Percentiles rank a stretch among this genome's conserved stretches.
phyloP scores from a whole-genome alignment of 1,284 basidiomycete genomes.

The Trametes pubescens region DNA sequence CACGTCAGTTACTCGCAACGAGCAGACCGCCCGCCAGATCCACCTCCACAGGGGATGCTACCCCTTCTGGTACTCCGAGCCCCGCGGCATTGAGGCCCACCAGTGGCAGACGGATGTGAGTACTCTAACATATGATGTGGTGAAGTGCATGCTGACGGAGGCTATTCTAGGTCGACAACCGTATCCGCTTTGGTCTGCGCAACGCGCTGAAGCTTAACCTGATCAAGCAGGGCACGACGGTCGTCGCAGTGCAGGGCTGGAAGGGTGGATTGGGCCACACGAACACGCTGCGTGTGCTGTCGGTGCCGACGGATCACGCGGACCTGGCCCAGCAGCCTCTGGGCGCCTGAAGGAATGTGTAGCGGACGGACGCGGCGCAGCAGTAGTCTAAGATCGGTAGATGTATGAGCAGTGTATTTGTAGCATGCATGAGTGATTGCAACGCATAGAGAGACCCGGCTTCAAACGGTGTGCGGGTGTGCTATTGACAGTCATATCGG shows the following conservation, averaged over 20 bases:
- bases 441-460: conserved; percentile 21
- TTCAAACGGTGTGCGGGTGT: not conserved
- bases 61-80: conserved; percentile 96
- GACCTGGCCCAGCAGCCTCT: conserved; percentile 85
- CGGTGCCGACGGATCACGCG: conserved; percentile 86
- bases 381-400: conserved; percentile 11
- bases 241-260: conserved; percentile 98
- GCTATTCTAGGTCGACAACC: conserved; percentile 76
- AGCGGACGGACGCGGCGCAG: not conserved
- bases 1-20: conserved; percentile 89
- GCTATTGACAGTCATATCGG: not conserved
- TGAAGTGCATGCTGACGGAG: conserved; percentile 37
- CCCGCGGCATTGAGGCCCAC: conserved; percentile 84
- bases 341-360: conserved; percentile 33
- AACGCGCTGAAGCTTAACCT: conserved; percentile 90
- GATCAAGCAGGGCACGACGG: conserved; percentile 89
- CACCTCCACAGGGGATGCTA: conserved; percentile 98
- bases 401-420: conserved; percentile 31
- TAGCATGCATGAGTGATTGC: conserved; percentile 21
- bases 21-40: conserved; percentile 95
- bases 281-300: conserved; percentile 82
- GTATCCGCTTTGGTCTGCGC: conserved; percentile 90
- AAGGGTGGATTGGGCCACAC: conserved; percentile 96
- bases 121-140: not conserved
- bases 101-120: conserved; percentile 98